Evolutionary conservation across 257 asterid species (phyloP).

Genomic region (Jacaranda mimosifolia): DNA sequence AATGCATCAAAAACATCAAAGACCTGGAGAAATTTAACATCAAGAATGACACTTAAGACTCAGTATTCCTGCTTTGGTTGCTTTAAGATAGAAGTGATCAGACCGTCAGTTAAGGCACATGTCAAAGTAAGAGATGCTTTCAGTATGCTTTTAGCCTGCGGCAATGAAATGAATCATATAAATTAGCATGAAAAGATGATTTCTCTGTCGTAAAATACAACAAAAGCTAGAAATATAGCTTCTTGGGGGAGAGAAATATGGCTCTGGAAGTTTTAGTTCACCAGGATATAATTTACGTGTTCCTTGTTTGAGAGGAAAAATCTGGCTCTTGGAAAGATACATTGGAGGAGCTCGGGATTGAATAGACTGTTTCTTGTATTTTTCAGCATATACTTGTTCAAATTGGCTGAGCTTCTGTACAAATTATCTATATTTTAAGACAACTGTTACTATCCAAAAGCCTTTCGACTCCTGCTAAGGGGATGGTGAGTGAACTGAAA

Average conservation of each 20-base stretch:
- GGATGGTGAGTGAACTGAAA: conserved; percentile 27
- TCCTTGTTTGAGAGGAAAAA: no score
- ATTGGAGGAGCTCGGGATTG: background rate
- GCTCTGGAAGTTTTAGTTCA: no score
- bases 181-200: no score
- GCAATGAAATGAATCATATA: no score
- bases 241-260: no score
- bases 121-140: background rate
- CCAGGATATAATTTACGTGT: no score
- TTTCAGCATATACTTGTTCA: background rate
- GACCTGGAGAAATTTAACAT: background rate
- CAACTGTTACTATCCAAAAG: conserved; percentile 28
- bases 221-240: no score
- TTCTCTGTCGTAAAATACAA: no score
- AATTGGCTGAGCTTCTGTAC: background rate
- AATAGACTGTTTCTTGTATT: background rate
- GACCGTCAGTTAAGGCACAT: background rate
- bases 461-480: conserved; percentile 30
- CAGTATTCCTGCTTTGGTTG: background rate
- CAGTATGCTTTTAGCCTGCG: background rate
- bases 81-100: background rate
- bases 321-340: background rate
- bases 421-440: conserved; percentile 27
- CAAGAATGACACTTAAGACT: background rate
- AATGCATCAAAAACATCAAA: no score